A percentile compares a stretch with the other conserved stretches of the same genome.
phyloP scores from a whole-genome alignment of 2,329 filamentous ascomycete species.

The Teratosphaeria epicoccoides region DNA sequence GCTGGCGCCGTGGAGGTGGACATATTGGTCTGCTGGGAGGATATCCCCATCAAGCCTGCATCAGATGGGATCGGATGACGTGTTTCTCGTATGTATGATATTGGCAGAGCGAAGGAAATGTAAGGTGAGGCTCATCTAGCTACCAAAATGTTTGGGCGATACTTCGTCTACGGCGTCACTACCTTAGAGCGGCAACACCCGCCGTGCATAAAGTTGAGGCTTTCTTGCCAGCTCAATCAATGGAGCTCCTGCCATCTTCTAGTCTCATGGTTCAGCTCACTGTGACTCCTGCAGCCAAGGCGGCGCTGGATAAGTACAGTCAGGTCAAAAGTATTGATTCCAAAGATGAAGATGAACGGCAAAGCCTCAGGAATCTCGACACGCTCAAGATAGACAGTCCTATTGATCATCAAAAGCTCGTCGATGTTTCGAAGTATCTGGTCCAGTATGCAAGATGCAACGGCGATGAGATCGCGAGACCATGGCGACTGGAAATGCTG shows the following conservation, averaged over 20 bases:
- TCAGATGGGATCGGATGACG: not conserved
- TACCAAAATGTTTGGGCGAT: not conserved
- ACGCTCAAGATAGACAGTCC: constrained; percentile 47
- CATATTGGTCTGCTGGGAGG: constrained; percentile 17
- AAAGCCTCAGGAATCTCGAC: constrained; percentile 6
- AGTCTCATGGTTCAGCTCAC: constrained; percentile 63
- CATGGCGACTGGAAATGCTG: constrained; percentile 54
- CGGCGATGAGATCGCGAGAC: constrained; percentile 3
- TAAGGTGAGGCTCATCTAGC: constrained; percentile 1
- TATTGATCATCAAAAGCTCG: constrained; percentile 59
- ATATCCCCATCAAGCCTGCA: not conserved
- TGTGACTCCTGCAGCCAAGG: constrained; percentile 60
- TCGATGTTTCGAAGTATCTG: constrained; percentile 50
- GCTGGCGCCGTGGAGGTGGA: constrained; percentile 23
- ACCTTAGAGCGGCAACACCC: not conserved
- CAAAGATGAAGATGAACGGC: constrained; percentile 3
- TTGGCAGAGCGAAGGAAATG: not conserved
- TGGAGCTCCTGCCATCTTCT: not conserved
- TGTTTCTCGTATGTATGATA: not conserved
- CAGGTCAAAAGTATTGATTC: constrained; percentile 5
- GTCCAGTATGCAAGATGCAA: constrained; percentile 18
- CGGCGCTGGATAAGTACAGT: constrained; percentile 41
- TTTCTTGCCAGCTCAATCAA: not conserved
- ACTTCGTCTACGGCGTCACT: too few species aligned
- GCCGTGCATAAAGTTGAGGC: not conserved